Evolutionary conservation across 2,329 filamentous ascomycete species (phyloP).

Genomic region (Fusarium circinatum): DNA sequence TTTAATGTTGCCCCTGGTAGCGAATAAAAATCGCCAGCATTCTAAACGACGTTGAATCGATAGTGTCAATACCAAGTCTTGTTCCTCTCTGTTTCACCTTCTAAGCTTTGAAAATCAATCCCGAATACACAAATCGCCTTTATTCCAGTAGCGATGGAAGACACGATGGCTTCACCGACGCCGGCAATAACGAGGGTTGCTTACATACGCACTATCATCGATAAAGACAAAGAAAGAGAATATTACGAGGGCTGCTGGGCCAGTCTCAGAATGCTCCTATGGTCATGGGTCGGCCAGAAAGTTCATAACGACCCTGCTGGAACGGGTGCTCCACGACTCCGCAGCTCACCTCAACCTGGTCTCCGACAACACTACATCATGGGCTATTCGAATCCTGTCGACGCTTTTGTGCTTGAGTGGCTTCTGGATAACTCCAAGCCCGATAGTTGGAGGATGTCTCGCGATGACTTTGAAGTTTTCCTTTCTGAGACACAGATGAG

Average conservation of each 20-base stretch:
- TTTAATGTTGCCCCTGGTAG: accelerated
- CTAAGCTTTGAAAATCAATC: accelerated
- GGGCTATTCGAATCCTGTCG: not conserved
- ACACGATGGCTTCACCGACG: accelerated
- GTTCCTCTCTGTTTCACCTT: too few relatives aligned
- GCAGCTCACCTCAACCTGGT: not conserved
- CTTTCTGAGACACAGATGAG: not conserved
- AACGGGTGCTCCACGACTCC: not conserved
- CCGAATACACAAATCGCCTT: accelerated
- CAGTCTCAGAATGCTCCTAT: not conserved
- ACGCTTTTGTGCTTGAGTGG: not conserved
- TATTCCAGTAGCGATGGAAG: not conserved
- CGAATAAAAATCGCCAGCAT: too few relatives aligned
- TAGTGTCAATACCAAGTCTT: too few relatives aligned
- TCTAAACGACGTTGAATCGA: too few relatives aligned
- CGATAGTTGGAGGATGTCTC: not conserved
- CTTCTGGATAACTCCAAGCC: not conserved
- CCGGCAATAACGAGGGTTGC: not conserved
- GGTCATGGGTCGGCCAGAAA: slow-evolving; percentile 1
- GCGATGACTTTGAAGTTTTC: not conserved
- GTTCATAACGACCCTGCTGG: not conserved
- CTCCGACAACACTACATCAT: not conserved
- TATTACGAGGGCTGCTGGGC: not conserved
- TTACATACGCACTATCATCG: not conserved
- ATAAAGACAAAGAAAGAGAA: not conserved